Conservation (phyloP, 1,139 yeast genomes). For the Geotrichum macrosporum region DNA sequence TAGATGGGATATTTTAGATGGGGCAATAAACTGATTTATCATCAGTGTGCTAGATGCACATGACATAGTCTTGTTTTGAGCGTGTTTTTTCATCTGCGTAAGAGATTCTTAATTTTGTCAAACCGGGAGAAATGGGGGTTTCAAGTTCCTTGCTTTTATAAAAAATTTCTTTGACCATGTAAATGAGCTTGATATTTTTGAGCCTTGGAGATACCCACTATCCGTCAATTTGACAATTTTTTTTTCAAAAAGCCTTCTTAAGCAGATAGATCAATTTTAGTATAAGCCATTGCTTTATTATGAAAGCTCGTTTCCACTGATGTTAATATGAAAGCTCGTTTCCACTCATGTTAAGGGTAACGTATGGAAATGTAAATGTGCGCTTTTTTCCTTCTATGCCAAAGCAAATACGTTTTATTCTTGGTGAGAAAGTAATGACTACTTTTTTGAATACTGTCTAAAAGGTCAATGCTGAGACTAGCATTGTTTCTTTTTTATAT, state of each 20-base stretch:
- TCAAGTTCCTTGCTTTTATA: slow-evolving; percentile 76
- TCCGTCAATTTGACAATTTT: slow-evolving; percentile 65
- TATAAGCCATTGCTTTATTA: slow-evolving; percentile 17
- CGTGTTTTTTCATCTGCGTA: slow-evolving; percentile 65
- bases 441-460: too few relatives aligned
- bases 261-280: slow-evolving; percentile 34
- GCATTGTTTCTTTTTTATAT: too few relatives aligned
- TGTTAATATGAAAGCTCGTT: too few relatives aligned
- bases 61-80: slow-evolving; percentile 68
- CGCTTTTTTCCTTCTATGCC: too few relatives aligned
- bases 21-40: too few relatives aligned
- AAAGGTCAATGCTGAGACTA: too few relatives aligned
- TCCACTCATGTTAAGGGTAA: too few relatives aligned
- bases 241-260: slow-evolving; percentile 66
- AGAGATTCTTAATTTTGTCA: slow-evolving; percentile 78
- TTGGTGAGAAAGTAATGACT: too few relatives aligned
- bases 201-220: slow-evolving; percentile 97
- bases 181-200: slow-evolving; percentile 81
- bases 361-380: too few relatives aligned
- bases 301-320: neutral
- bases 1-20: too few relatives aligned
- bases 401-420: too few relatives aligned
- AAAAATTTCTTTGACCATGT: slow-evolving; percentile 85
- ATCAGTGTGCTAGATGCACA: too few relatives aligned
- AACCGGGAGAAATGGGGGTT: slow-evolving; percentile 68